These are phyloP conservation scores for Pseudozyma sp. DNA, from an alignment of 1,284 basidiomycete genomes.

Conservation along the genomic window DNA sequence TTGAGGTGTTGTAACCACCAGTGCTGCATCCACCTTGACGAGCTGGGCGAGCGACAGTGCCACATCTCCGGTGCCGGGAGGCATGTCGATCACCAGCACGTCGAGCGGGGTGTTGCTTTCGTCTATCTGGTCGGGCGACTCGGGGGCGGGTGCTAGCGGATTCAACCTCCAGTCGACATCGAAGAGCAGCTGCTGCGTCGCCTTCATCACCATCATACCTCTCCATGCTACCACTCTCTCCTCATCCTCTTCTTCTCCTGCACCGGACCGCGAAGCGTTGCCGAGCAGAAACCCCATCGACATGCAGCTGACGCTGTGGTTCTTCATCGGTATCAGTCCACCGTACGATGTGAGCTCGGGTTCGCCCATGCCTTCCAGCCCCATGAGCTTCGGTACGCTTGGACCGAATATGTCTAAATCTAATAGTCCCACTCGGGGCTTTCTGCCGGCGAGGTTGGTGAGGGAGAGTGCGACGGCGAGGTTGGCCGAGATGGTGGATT, in stretches of 20 bases:
- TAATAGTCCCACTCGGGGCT: constrained; percentile 81
- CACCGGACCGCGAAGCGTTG: constrained; percentile 1
- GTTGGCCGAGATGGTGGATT: constrained; percentile 92
- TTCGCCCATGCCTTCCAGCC: constrained; percentile 82
- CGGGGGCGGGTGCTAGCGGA: constrained; percentile 16
- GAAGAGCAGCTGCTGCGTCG: constrained; percentile 94
- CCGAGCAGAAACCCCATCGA: constrained; percentile 85
- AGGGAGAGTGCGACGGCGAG: constrained; percentile 78
- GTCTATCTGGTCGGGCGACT: constrained; percentile 8
- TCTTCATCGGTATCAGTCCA: constrained; percentile 83
- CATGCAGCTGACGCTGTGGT: constrained; percentile 94
- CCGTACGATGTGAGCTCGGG: constrained; percentile 77
- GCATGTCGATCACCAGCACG: constrained; percentile 93
- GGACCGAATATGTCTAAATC: constrained; percentile 98
- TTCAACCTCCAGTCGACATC: constrained; percentile 86
- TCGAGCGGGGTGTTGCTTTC: constrained; percentile 73
- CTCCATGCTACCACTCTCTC: constrained; percentile 82
- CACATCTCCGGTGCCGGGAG: constrained; percentile 96
- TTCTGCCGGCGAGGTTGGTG: constrained; percentile 18
- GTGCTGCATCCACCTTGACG: constrained; percentile 71
- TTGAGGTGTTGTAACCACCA: constrained; percentile 89
- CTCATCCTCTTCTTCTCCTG: constrained; percentile 11
- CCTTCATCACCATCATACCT: constrained; percentile 98
- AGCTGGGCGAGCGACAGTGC: constrained; percentile 92
- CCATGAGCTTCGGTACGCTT: constrained; percentile 94